Base-by-base conservation (phyloP, 202 grass and related monocot species). In the Zoysia matrella region DNA sequence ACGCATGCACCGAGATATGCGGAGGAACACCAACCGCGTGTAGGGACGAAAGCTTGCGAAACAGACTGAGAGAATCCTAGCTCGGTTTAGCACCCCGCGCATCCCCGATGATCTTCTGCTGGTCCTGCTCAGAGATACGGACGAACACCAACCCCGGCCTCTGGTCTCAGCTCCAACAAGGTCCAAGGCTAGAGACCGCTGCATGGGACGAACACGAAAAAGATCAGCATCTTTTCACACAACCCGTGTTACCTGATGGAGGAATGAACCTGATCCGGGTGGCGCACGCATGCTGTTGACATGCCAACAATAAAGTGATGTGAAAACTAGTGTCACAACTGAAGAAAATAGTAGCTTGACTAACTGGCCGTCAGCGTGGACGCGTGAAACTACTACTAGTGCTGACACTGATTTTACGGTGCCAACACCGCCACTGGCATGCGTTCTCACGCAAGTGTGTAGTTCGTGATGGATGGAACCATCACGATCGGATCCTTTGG, bases 171-270 rank as follows among this genome's bases (percentile, higher is more conserved):
- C 30, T 16, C 18, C 49, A 41, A 6, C n/a, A 60, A 60, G n/a
- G 22, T 16, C 4, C 30, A 10, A 11, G 66, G 39, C 48, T 8
- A 43, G n/a, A 5, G 41, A 40, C 49, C 49, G 54, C 53, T 14
- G 39, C 30, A 36, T 36, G 9, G 9, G 10, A 44, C 13, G 54
- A 18, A 54, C 53, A 75, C 72, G 22, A 8, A 12, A 44, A 60
- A 16, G 72, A 75, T 47, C 18, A 58, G 14, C 40, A 60, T 74
- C 14, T 60, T 74, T 46, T 74, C 52, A 15, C 52, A 55, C 52
- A 55, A 55, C 3, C 15, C 52, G 52, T 55, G 52, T 15, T 4
- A 56, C 53, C 53, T 14, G n/a, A 15, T 14, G 3, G 14, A 8
- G 6, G 52, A 56, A 56, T 4, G 53, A n/a, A n/a, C 53, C 53